Percentiles rank a stretch among this genome's conserved stretches.
Conservation (phyloP, 2,329 filamentous ascomycete species). For the Fusarium sp. region DNA sequence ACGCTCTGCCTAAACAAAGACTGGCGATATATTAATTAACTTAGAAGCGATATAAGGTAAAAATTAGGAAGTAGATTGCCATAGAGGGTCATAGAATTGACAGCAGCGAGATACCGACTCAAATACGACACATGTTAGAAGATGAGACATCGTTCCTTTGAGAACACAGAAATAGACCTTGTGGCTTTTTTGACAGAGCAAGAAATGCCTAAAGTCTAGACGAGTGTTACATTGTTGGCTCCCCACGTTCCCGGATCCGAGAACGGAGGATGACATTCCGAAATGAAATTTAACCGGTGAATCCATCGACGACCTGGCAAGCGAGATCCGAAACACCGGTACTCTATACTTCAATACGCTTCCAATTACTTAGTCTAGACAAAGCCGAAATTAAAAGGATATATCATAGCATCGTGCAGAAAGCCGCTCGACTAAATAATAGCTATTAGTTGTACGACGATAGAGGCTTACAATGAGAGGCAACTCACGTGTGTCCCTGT, state of each 20-base stretch:
- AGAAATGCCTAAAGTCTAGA: not conserved
- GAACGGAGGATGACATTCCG: not conserved
- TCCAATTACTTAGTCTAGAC: rapidly evolving
- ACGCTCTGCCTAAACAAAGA: rapidly evolving
- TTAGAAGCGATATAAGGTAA: no score
- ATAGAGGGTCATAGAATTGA: rapidly evolving
- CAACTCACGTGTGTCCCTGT: no score
- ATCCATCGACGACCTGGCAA: not conserved
- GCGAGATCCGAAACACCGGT: not conserved
- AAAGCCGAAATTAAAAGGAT: no score
- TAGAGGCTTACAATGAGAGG: no score
- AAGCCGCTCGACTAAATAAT: rapidly evolving
- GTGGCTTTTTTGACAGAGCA: not conserved
- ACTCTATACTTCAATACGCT: rapidly evolving
- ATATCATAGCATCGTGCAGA: rapidly evolving
- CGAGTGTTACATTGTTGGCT: not conserved
- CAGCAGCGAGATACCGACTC: rapidly evolving
- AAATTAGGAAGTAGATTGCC: no score
- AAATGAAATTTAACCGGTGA: not conserved
- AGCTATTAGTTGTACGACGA: rapidly evolving
- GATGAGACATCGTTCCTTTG: not conserved
- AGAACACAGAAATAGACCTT: rapidly evolving
- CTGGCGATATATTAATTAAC: rapidly evolving
- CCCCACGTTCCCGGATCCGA: not conserved
- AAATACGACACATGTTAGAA: rapidly evolving